Percentiles rank a stretch among this genome's conserved stretches.
phyloP scores from a whole-genome alignment of 129 eudicot species.

The Deinandra increscens region DNA sequence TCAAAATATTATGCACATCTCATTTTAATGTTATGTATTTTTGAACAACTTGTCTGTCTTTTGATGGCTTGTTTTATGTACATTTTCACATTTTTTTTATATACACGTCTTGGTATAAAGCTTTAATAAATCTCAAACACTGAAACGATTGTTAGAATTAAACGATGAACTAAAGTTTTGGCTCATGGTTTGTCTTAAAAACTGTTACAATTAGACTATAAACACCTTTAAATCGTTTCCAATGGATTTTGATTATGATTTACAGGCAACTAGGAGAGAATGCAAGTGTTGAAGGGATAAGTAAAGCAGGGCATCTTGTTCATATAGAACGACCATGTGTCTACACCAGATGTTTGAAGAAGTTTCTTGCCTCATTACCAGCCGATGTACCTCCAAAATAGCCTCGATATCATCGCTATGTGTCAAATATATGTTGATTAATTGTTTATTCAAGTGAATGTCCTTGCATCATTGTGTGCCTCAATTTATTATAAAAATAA shows the following conservation, averaged over 20 bases:
- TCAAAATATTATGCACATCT: no score
- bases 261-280: conserved; percentile 76
- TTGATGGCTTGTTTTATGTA: no score
- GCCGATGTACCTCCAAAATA: conserved; percentile 31
- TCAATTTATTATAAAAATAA: conserved; percentile 11
- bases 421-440: conserved; percentile 11
- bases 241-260: neutral
- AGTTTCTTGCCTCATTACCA: conserved; percentile 62
- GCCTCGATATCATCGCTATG: neutral
- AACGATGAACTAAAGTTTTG: no score
- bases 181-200: no score
- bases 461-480: conserved; percentile 15
- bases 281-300: conserved; percentile 59
- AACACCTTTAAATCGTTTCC: no score
- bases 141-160: no score
- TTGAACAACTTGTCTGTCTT: no score
- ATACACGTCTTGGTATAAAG: no score
- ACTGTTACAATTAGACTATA: no score
- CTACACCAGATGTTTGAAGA: conserved; percentile 62
- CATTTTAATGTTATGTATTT: no score
- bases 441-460: conserved; percentile 16
- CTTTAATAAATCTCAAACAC: no score
- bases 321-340: conserved; percentile 84
- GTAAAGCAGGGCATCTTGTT: conserved; percentile 87
- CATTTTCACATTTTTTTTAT: no score